Evolutionary conservation across 768 basidiomycete genomes (phyloP).

Genomic region (Naganishia randhawae): DNA sequence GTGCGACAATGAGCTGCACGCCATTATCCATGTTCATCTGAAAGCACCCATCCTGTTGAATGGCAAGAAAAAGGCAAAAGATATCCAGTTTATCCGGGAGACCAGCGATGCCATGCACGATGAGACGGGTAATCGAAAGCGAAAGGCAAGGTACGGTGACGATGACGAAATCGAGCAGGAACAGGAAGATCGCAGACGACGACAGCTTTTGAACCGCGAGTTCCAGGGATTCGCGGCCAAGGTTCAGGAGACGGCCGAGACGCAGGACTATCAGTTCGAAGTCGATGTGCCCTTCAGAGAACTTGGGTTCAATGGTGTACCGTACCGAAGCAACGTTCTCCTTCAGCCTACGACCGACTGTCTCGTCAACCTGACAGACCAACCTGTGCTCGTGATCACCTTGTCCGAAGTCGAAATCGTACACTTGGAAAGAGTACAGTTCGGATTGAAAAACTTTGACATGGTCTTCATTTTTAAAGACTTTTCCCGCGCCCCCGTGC

Average conservation of each 20-base stretch:
- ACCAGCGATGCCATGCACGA: conserved; percentile 97
- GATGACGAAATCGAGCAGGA: conserved; percentile 99
- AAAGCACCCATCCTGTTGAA: conserved; percentile 97
- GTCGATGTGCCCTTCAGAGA: conserved; percentile 96
- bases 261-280: conserved; percentile 72
- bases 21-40: conserved; percentile 88
- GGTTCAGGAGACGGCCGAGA: conserved; percentile 79
- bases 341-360: conserved; percentile 96
- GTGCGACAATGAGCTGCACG: conserved; percentile 90
- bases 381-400: conserved; percentile 92
- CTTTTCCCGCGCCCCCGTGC: conserved; percentile 83
- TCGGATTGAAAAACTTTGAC: conserved; percentile 93
- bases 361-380: conserved; percentile 88
- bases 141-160: conserved; percentile 93
- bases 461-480: conserved; percentile 89
- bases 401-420: conserved; percentile 93
- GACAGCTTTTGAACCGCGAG: conserved; percentile 85
- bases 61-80: conserved; percentile 91
- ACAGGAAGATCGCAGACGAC: conserved; percentile 87
- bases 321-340: conserved; percentile 88
- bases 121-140: conserved; percentile 97
- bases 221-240: conserved; percentile 91
- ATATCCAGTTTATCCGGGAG: conserved; percentile 97
- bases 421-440: conserved; percentile 93
- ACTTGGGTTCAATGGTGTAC: conserved; percentile 93